phyloP scores from a whole-genome alignment of 495 filamentous ascomycete genomes.

The Chaetomium tenue region DNA sequence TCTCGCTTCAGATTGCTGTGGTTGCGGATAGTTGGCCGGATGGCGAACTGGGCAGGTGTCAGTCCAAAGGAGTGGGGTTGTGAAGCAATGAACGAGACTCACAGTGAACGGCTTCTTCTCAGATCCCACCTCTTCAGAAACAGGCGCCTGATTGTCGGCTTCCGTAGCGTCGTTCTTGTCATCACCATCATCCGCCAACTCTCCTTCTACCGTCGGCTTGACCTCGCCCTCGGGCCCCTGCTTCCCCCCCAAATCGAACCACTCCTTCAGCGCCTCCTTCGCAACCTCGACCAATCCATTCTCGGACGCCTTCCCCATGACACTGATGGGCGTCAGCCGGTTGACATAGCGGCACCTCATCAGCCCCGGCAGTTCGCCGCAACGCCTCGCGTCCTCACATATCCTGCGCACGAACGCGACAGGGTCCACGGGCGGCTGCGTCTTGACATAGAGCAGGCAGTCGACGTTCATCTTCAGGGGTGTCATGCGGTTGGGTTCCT shows the following conservation, averaged over 20 bases:
- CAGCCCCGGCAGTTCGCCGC: slow-evolving; percentile 42
- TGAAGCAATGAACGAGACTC: neutral
- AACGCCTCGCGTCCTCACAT: slow-evolving; percentile 60
- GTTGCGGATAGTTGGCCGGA: slow-evolving; percentile 78
- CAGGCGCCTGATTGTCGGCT: slow-evolving; percentile 21
- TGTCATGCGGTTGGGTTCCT: slow-evolving; percentile 43
- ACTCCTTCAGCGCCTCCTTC: slow-evolving; percentile 62
- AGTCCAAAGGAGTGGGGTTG: neutral
- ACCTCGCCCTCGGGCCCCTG: neutral
- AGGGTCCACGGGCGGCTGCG: slow-evolving; percentile 69
- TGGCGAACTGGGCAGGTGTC: slow-evolving; percentile 66
- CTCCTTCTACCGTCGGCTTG: too few species aligned
- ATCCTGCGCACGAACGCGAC: slow-evolving; percentile 74
- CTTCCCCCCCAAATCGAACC: slow-evolving; percentile 61
- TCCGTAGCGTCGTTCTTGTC: slow-evolving; percentile 28
- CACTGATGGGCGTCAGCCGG: slow-evolving; percentile 75
- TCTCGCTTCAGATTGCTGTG: slow-evolving; percentile 73
- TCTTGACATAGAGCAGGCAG: slow-evolving; percentile 72
- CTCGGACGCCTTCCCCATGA: slow-evolving; percentile 74
- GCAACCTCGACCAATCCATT: slow-evolving; percentile 72
- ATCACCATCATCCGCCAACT: neutral
- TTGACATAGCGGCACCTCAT: slow-evolving; percentile 74
- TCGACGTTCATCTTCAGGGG: slow-evolving; percentile 69
- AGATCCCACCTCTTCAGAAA: slow-evolving; percentile 23
- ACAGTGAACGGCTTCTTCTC: slow-evolving; percentile 22